A percentile compares a stretch with the other conserved stretches of the same genome.
Conservation (phyloP, 2,329 filamentous ascomycete genomes). For the Exophiala viscosa region DNA sequence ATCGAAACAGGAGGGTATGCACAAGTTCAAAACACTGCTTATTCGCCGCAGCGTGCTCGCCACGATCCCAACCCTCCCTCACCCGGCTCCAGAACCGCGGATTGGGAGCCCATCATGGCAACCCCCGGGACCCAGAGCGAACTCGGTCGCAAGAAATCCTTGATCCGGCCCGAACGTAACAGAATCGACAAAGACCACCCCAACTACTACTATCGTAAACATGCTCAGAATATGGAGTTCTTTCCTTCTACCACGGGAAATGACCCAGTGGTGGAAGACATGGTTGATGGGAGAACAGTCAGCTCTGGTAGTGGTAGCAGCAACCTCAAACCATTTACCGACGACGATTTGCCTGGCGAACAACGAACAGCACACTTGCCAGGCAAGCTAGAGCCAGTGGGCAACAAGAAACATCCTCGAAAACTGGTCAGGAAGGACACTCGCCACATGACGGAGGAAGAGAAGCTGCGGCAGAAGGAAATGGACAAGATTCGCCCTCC, state of each 20-base stretch:
- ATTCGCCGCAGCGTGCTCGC: conserved; percentile 11
- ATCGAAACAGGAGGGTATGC: conserved; percentile 60
- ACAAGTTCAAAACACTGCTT: conserved; percentile 40
- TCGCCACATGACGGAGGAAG: conserved; percentile 57
- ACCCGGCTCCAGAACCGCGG: conserved; percentile 47
- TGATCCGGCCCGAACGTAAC: conserved; percentile 84
- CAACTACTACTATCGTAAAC: conserved; percentile 92
- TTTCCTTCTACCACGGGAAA: conserved; percentile 89
- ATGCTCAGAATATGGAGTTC: conserved; percentile 88
- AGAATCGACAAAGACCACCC: conserved; percentile 82
- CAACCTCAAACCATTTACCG: conserved; percentile 45
- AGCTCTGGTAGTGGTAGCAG: conserved; percentile 66
- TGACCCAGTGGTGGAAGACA: conserved; percentile 78
- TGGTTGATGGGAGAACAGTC: conserved; percentile 50
- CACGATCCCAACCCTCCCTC: conserved; percentile 28
- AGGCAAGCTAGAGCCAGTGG: conserved; percentile 24
- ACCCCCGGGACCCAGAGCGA: conserved; percentile 40
- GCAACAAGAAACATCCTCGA: conserved; percentile 42
- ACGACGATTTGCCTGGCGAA: conserved; percentile 30
- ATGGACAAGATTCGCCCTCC: conserved; percentile 68
- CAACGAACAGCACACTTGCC: conserved; percentile 34
- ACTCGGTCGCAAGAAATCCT: conserved; percentile 71
- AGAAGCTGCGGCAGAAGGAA: conserved; percentile 57
- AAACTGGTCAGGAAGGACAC: conserved; percentile 64
- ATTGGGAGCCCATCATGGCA: conserved; percentile 53